These are phyloP conservation scores for Durio zibethinus DNA, from an alignment of 345 rosid genomes.

Conservation along the genomic window DNA sequence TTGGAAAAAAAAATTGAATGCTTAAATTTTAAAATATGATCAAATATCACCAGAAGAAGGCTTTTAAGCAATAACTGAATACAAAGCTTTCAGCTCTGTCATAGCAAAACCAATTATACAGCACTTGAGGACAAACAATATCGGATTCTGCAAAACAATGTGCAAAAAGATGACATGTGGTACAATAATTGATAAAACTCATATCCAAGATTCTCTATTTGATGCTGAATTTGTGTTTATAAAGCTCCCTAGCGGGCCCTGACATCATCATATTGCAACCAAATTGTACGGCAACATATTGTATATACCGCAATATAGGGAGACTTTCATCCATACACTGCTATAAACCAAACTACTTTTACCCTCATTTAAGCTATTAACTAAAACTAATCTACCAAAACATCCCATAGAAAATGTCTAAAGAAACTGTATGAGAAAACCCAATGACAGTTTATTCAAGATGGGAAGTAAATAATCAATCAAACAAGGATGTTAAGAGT, in stretches of 20 bases:
- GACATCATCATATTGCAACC: not conserved
- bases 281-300: not conserved
- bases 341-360: not conserved
- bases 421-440: not conserved
- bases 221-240: not conserved
- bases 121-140: not conserved
- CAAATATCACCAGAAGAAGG: not conserved
- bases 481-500: not conserved
- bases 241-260: not conserved
- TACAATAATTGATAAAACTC: not conserved
- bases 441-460: not conserved
- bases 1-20: not conserved
- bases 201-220: not conserved
- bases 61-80: slow-evolving; percentile 2
- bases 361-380: not conserved
- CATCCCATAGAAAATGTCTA: not conserved
- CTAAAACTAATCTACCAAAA: not conserved
- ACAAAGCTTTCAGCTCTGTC: not conserved
- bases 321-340: not conserved
- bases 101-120: slow-evolving; percentile 5
- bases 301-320: not conserved
- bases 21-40: not conserved
- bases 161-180: not conserved
- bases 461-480: not conserved
- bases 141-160: slow-evolving; percentile 1